Conservation (phyloP, 2,329 filamentous ascomycete genomes). For the Diaporthe humulicola region DNA sequence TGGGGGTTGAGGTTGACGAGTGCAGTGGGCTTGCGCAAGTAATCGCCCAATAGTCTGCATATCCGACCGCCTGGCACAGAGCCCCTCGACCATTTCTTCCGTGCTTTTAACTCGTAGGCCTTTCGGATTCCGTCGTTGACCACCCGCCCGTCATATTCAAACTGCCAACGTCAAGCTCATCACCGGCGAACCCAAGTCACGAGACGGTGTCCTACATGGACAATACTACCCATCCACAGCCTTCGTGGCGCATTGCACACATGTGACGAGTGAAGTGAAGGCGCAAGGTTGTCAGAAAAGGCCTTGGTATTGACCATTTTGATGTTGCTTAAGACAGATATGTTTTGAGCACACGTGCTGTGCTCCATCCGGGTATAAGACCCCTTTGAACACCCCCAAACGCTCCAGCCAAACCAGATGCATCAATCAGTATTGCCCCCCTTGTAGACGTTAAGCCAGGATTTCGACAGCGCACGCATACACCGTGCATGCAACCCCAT, state of each 20-base stretch:
- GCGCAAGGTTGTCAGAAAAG: conserved; percentile 14
- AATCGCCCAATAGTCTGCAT: not conserved
- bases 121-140: not conserved
- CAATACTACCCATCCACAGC: not conserved
- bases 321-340: conserved; percentile 36
- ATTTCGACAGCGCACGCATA: conserved; percentile 37
- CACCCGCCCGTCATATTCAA: not conserved
- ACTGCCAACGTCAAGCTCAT: not conserved
- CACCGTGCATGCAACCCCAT: conserved; percentile 38
- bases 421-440: conserved; percentile 40
- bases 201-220: not conserved
- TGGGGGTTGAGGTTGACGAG: not conserved
- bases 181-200: not conserved
- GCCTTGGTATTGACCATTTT: conserved; percentile 29
- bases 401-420: conserved; percentile 41
- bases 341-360: conserved; percentile 32
- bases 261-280: no score
- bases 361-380: conserved; percentile 39
- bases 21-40: not conserved
- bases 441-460: conserved; percentile 37
- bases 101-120: not conserved
- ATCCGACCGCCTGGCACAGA: not conserved
- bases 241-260: no score
- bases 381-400: conserved; percentile 40
- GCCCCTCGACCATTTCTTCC: not conserved